These are phyloP conservation scores for Cnidoscolus chayamansa DNA, from an alignment of 441 rosid species.

Conservation along the genomic window DNA sequence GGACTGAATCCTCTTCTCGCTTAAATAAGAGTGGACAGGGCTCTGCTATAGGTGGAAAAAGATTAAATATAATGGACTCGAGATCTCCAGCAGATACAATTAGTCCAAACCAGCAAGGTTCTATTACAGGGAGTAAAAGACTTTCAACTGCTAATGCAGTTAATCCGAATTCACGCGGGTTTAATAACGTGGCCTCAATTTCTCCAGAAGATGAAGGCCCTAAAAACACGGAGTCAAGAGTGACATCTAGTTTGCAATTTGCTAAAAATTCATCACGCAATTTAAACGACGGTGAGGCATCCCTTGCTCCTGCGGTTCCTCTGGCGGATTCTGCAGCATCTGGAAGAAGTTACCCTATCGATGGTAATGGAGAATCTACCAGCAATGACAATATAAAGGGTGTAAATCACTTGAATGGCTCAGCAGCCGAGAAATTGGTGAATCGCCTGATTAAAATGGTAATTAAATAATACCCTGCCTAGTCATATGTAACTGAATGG, in stretches of 20 bases:
- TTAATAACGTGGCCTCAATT: not conserved
- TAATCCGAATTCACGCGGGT: not conserved
- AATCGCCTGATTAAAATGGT: conserved; percentile 1
- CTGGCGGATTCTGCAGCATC: not conserved
- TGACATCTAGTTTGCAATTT: not conserved
- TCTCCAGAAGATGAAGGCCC: not conserved
- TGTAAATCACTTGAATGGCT: not conserved
- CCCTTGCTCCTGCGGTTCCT: not conserved
- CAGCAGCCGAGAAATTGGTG: not conserved
- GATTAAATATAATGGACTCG: too few species aligned
- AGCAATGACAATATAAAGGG: not conserved
- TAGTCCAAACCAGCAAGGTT: not conserved
- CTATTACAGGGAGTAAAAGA: not conserved
- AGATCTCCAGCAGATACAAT: not conserved
- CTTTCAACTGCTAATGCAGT: not conserved
- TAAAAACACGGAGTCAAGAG: not conserved
- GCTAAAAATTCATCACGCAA: not conserved
- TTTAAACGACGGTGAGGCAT: not conserved
- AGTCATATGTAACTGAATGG: too few species aligned
- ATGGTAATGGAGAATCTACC: not conserved
- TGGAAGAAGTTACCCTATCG: not conserved
- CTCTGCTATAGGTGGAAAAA: not conserved
- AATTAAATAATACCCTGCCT: too few species aligned
- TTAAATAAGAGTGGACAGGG: not conserved
- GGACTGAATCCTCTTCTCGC: not conserved